A percentile compares a stretch with the other conserved stretches of the same genome.
phyloP scores from a whole-genome alignment of 2,329 filamentous ascomycete genomes.

The Hymenotorrendiella dingleyae region DNA sequence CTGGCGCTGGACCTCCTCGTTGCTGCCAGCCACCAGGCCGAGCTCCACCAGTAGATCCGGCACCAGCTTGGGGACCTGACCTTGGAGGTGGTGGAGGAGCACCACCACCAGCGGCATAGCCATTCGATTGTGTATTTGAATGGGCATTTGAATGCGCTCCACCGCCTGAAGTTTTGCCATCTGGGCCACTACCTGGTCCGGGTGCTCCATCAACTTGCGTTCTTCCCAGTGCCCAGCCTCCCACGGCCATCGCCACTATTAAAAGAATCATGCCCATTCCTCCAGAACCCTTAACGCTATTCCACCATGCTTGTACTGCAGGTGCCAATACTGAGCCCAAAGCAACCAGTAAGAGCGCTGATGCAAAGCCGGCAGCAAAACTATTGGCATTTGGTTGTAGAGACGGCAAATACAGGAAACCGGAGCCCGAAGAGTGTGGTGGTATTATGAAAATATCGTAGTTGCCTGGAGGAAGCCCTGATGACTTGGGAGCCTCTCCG shows the following conservation, averaged over 20 bases:
- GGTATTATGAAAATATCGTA: constrained; percentile 98
- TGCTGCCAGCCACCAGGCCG: constrained; percentile 21
- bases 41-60: constrained; percentile 20
- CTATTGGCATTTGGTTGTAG: constrained; percentile 81
- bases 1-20: constrained; percentile 14
- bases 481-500: constrained; percentile 67
- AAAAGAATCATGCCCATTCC: constrained; percentile 69
- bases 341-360: constrained; percentile 65
- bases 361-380: constrained; percentile 81
- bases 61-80: constrained; percentile 22
- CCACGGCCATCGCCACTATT: constrained; percentile 65
- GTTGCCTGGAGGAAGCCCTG: constrained; percentile 75
- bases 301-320: constrained; percentile 67
- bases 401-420: constrained; percentile 92
- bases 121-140: constrained; percentile 20
- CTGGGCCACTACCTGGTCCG: constrained; percentile 26
- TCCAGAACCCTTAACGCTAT: constrained; percentile 63
- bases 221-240: constrained; percentile 71
- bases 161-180: constrained; percentile 11
- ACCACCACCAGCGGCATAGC: constrained; percentile 21
- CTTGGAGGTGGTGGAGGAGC: constrained; percentile 13
- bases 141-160: constrained; percentile 16
- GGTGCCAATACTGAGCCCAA: constrained; percentile 71
- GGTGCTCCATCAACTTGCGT: constrained; percentile 47
- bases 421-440: constrained; percentile 79